A percentile compares a stretch with the other conserved stretches of the same genome.
Conservation (phyloP, 2,329 filamentous ascomycete species). For the Talaromyces sp. region DNA sequence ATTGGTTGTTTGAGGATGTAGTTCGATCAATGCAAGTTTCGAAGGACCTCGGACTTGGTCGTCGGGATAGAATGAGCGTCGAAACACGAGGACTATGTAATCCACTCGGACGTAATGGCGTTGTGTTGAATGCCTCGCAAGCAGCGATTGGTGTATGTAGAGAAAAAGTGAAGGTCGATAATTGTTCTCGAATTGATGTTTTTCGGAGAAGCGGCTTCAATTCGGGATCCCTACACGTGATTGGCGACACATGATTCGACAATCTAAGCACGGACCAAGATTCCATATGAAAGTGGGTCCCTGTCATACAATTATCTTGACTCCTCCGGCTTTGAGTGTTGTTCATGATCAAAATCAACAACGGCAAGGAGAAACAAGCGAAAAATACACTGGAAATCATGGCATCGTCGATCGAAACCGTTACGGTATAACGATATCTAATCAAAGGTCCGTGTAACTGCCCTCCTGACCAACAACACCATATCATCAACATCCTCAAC, state of each 20-base stretch:
- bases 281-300: neutral
- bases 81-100: neutral
- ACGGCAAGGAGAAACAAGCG: neutral
- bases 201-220: slow-evolving; percentile 4
- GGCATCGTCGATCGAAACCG: neutral
- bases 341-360: neutral
- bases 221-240: neutral
- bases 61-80: neutral
- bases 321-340: neutral
- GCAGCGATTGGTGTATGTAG: neutral
- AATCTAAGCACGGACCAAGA: neutral
- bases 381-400: neutral
- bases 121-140: neutral
- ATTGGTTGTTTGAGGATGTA: neutral
- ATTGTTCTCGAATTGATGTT: neutral
- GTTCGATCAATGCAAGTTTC: neutral
- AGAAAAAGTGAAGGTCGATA: neutral
- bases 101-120: too few relatives aligned
- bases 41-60: neutral
- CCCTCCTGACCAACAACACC: neutral
- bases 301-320: neutral
- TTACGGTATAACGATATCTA: neutral
- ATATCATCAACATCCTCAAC: neutral
- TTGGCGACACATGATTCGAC: neutral
- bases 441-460: neutral